Percentiles rank a stretch among this genome's conserved stretches.
These are phyloP conservation scores for Emmonsiellopsis sp. DNA, from an alignment of 2,329 filamentous ascomycete species.

Conservation along the genomic window DNA sequence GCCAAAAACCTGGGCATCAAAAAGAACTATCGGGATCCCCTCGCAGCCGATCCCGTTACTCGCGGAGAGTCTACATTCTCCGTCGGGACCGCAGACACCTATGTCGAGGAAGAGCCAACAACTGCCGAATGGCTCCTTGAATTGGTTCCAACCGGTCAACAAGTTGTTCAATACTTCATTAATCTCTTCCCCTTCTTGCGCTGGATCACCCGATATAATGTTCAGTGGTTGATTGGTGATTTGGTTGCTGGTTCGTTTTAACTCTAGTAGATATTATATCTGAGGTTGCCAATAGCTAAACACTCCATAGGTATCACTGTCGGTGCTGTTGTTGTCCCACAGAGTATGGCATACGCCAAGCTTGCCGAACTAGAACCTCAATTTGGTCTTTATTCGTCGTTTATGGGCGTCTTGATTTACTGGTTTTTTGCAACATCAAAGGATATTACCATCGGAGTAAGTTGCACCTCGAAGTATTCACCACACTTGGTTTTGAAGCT, in stretches of 20 bases:
- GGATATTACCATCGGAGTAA: conserved; percentile 90
- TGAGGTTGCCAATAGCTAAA: background rate
- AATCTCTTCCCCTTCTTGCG: conserved; percentile 76
- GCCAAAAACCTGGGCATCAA: conserved; percentile 79
- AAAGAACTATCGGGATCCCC: conserved; percentile 54
- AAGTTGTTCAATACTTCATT: conserved; percentile 52
- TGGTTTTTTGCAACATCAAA: conserved; percentile 99
- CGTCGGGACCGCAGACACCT: conserved; percentile 61
- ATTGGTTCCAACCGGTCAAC: conserved; percentile 48
- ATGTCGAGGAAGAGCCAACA: conserved; percentile 73
- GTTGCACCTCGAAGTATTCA: conserved; percentile 24
- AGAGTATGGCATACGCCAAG: conserved; percentile 89
- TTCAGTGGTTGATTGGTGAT: conserved; percentile 82
- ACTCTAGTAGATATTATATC: background rate
- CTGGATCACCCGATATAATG: conserved; percentile 87
- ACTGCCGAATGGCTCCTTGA: conserved; percentile 61
- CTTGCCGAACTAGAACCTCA: conserved; percentile 71
- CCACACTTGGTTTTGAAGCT: conserved; percentile 6
- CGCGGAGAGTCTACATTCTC: conserved; percentile 75
- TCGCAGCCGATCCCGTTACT: conserved; percentile 53
- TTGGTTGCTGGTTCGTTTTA: conserved; percentile 64
- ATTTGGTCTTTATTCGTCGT: conserved; percentile 88
- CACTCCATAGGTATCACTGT: conserved; percentile 51
- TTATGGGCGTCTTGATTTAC: conserved; percentile 89
- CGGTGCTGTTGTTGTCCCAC: conserved; percentile 78